phyloP scores from a whole-genome alignment of 495 filamentous ascomycete species.

The Platismatia glauca region DNA sequence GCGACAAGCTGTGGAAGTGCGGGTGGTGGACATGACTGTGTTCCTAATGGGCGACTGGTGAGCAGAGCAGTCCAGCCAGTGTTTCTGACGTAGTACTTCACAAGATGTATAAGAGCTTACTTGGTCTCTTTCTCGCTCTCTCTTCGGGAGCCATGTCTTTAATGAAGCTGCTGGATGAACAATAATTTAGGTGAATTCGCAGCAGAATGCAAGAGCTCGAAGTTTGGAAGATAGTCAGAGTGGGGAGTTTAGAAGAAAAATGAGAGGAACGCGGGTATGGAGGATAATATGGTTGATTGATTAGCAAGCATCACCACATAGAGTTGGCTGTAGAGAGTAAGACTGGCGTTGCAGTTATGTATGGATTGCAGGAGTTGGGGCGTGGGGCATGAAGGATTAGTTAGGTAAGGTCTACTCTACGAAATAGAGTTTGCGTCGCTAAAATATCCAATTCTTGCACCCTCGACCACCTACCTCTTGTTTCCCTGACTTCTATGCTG shows the following conservation, averaged over 20 bases:
- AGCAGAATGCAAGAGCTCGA: background rate
- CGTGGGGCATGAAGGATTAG: no score
- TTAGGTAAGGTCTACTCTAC: no score
- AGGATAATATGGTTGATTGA: no score
- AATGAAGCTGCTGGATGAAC: background rate
- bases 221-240: background rate
- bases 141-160: slow-evolving; percentile 31
- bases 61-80: background rate
- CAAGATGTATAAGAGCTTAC: slow-evolving; percentile 29
- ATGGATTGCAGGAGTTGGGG: no score
- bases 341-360: no score
- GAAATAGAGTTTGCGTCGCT: no score
- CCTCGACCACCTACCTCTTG: no score
- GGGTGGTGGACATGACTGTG: slow-evolving; percentile 89
- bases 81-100: slow-evolving; percentile 22
- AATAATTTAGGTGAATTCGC: background rate
- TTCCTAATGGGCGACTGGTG: slow-evolving; percentile 40
- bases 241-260: background rate
- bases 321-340: no score
- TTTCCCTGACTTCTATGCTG: no score
- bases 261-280: background rate
- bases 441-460: no score
- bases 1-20: slow-evolving; percentile 83
- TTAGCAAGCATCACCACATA: no score
- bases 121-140: slow-evolving; percentile 42